Evolutionary conservation across 805 yeast genomes (phyloP).

Genomic region (Ogataea methanolica): DNA sequence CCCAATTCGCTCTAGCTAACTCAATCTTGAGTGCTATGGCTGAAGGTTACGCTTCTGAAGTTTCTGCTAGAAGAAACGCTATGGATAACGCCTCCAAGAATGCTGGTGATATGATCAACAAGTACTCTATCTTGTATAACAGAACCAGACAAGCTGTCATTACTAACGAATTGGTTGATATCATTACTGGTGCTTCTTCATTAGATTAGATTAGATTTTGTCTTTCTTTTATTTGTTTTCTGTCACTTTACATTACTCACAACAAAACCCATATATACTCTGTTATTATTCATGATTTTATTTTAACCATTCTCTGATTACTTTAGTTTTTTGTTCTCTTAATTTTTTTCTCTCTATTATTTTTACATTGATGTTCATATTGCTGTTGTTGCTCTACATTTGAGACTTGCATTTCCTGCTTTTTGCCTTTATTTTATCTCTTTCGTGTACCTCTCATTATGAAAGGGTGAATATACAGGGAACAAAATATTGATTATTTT

Average conservation of each 20-base stretch:
- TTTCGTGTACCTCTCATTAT: not conserved
- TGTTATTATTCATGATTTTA: too few species aligned
- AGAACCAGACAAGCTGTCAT: constrained; percentile 99
- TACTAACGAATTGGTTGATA: constrained; percentile 98
- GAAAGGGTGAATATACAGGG: not conserved
- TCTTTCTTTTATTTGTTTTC: not conserved
- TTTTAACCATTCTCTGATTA: too few species aligned
- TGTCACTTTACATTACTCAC: not conserved
- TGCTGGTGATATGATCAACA: constrained; percentile 98
- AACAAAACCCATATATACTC: not conserved
- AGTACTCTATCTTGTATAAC: constrained; percentile 96
- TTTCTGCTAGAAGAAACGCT: constrained; percentile 98
- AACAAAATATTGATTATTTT: too few species aligned
- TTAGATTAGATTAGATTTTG: constrained; percentile 55
- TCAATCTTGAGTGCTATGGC: constrained; percentile 87
- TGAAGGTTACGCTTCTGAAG: constrained; percentile 97
- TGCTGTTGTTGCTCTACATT: not conserved
- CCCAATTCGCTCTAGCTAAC: constrained; percentile 89
- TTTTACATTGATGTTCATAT: not conserved
- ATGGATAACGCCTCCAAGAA: constrained; percentile 99
- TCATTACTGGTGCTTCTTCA: constrained; percentile 99
- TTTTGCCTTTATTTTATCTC: not conserved
- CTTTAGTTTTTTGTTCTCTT: not conserved
- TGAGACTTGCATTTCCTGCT: not conserved
- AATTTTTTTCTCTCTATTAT: not conserved